A percentile compares a stretch with the other conserved stretches of the same genome.
phyloP scores from a whole-genome alignment of 495 filamentous ascomycete species.

The Hypoxylon rickii region DNA sequence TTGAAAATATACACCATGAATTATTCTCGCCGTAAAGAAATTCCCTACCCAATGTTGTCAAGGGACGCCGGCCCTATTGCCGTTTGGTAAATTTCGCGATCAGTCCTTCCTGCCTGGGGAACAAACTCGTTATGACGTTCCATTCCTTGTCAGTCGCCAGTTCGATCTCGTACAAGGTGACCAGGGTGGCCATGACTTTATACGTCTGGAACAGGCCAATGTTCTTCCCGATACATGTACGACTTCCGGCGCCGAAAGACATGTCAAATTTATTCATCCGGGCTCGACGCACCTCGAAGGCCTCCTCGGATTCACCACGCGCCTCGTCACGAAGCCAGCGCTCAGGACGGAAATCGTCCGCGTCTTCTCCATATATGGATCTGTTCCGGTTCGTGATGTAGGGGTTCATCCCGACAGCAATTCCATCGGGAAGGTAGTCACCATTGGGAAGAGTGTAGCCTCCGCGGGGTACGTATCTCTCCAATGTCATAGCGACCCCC shows the following conservation, averaged over 20 bases:
- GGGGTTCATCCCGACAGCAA: slow-evolving; percentile 47
- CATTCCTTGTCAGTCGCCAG: too few species aligned
- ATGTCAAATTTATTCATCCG: slow-evolving; percentile 41
- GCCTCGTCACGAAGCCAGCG: slow-evolving; percentile 50
- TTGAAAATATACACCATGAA: too few species aligned
- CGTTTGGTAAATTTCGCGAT: too few species aligned
- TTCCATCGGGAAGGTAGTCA: slow-evolving; percentile 40
- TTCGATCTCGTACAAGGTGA: too few species aligned
- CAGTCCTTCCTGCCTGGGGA: too few species aligned
- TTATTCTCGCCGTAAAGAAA: too few species aligned
- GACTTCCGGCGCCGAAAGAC: slow-evolving; percentile 46
- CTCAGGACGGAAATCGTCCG: slow-evolving; percentile 55
- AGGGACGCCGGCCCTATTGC: too few species aligned
- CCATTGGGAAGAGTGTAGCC: slow-evolving; percentile 46
- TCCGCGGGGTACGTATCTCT: slow-evolving; percentile 50
- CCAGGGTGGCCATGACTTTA: slow-evolving; percentile 50
- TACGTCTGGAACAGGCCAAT: slow-evolving; percentile 48
- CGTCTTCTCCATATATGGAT: slow-evolving; percentile 52
- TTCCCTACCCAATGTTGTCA: too few species aligned
- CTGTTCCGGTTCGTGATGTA: slow-evolving; percentile 45
- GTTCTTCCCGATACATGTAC: slow-evolving; percentile 49
- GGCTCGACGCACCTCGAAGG: slow-evolving; percentile 34
- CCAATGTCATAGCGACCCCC: slow-evolving; percentile 48
- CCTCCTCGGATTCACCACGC: slow-evolving; percentile 33
- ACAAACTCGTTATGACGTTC: too few species aligned